These are phyloP conservation scores for Collybia sp. DNA, from an alignment of 768 basidiomycete species.

Conservation along the genomic window DNA sequence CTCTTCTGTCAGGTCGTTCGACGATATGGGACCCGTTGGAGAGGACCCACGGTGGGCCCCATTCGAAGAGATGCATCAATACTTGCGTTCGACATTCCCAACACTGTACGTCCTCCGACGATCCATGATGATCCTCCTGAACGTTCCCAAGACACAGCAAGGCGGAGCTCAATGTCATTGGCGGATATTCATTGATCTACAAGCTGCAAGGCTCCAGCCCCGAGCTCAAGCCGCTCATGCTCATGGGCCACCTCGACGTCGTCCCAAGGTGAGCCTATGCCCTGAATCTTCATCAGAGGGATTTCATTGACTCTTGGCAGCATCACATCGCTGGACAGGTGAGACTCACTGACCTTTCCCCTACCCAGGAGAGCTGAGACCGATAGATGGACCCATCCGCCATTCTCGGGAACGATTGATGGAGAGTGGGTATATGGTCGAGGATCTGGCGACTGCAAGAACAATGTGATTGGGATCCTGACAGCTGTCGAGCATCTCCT, in stretches of 20 bases:
- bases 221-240: conserved; percentile 19
- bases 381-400: conserved; percentile 20
- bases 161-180: conserved; percentile 14
- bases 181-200: conserved; percentile 20
- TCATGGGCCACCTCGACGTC: conserved; percentile 25
- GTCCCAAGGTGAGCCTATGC: conserved; percentile 15
- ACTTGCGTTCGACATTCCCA: conserved; percentile 21
- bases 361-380: background rate
- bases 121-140: background rate
- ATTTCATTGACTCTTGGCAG: conserved; percentile 5
- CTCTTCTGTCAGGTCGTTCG: conserved; percentile 17
- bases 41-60: conserved; percentile 21
- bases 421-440: conserved; percentile 25
- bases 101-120: conserved; percentile 13
- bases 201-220: conserved; percentile 14
- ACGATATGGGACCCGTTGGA: conserved; percentile 22
- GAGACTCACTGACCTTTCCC: background rate
- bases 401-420: conserved; percentile 20
- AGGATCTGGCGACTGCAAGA: conserved; percentile 25
- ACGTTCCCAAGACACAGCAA: conserved; percentile 12
- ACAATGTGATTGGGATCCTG: conserved; percentile 25
- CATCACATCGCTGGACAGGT: conserved; percentile 16
- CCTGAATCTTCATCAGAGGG: background rate
- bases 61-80: conserved; percentile 20
- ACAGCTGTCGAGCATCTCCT: conserved; percentile 23